Percentiles rank a stretch among this genome's conserved stretches.
Evolutionary conservation across 2,329 filamentous ascomycete genomes (phyloP).

Genomic region (Arachnopeziza araneosa): DNA sequence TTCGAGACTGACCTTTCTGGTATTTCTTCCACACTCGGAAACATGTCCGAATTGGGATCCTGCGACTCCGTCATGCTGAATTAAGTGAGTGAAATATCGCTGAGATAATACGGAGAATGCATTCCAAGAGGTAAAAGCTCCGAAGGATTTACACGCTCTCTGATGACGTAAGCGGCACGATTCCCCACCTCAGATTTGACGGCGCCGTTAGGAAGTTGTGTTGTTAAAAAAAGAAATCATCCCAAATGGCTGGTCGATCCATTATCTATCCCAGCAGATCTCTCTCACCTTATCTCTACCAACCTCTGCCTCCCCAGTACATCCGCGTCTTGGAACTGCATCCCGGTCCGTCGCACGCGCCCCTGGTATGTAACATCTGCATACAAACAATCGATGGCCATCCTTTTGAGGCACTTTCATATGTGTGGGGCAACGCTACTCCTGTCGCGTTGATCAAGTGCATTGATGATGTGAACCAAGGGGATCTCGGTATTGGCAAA

Average conservation of each 20-base stretch:
- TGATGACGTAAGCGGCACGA: too few species aligned
- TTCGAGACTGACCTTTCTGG: background rate
- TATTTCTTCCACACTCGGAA: background rate
- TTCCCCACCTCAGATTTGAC: too few species aligned
- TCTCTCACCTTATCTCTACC: background rate
- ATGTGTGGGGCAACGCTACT: slow-evolving; percentile 14
- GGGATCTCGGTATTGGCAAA: slow-evolving; percentile 1
- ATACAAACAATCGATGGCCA: slow-evolving; percentile 3
- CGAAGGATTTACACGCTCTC: too few species aligned
- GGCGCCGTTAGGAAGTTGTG: too few species aligned
- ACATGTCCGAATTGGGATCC: background rate
- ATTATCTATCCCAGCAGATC: too few species aligned
- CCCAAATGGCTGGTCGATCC: too few species aligned
- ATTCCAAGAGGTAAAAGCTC: too few species aligned
- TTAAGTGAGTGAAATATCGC: too few species aligned
- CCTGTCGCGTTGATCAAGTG: slow-evolving; percentile 6
- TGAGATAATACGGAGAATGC: too few species aligned
- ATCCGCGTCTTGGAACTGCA: slow-evolving; percentile 7
- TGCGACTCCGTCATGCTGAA: background rate
- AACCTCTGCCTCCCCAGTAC: slow-evolving; percentile 3
- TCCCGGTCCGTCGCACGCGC: slow-evolving; percentile 2
- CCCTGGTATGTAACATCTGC: slow-evolving; percentile 4
- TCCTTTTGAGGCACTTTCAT: slow-evolving; percentile 10
- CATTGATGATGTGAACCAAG: slow-evolving; percentile 2
- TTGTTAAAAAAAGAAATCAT: too few species aligned